A percentile compares a stretch with the other conserved stretches of the same genome.
Evolutionary conservation across 495 filamentous ascomycete genomes (phyloP).

Genomic region (Pseudoneurospora amorphoporcata): DNA sequence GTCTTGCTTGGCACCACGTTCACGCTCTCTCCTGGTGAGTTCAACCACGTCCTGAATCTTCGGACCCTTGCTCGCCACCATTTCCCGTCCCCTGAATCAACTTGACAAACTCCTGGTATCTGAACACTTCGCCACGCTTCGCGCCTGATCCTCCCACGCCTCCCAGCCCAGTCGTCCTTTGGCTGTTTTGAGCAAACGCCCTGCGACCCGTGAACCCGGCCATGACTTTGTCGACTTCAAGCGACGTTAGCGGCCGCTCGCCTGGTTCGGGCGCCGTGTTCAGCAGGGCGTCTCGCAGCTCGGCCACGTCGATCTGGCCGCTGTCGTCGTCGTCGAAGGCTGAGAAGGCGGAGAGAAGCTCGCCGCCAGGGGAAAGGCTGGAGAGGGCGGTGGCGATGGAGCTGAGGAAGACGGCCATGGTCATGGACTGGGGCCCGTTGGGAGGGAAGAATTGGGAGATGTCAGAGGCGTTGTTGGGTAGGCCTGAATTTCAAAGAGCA

Average conservation of each 20-base stretch:
- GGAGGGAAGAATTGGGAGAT: slow-evolving; percentile 70
- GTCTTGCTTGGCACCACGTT: not conserved
- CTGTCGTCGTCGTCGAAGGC: slow-evolving; percentile 95
- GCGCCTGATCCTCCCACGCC: slow-evolving; percentile 20
- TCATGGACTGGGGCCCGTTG: slow-evolving; percentile 54
- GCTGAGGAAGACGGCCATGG: slow-evolving; percentile 74
- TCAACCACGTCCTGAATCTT: slow-evolving; percentile 10
- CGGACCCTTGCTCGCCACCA: slow-evolving; percentile 23
- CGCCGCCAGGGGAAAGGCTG: slow-evolving; percentile 58
- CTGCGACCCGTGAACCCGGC: slow-evolving; percentile 73
- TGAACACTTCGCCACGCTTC: slow-evolving; percentile 61
- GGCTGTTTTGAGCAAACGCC: slow-evolving; percentile 53
- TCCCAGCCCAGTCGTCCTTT: not conserved
- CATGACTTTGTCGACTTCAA: slow-evolving; percentile 75
- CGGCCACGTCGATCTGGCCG: slow-evolving; percentile 76
- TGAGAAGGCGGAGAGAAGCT: slow-evolving; percentile 76
- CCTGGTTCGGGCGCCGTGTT: slow-evolving; percentile 70
- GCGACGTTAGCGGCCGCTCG: slow-evolving; percentile 52
- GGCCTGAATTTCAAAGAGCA: slow-evolving; percentile 17
- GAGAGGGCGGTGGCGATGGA: slow-evolving; percentile 62
- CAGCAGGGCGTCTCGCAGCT: slow-evolving; percentile 72
- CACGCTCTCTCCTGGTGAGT: slow-evolving; percentile 7
- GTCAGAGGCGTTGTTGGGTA: slow-evolving; percentile 43
- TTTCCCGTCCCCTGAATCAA: slow-evolving; percentile 38
- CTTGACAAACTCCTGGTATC: slow-evolving; percentile 67